These are phyloP conservation scores for Lolium perenne DNA, from an alignment of 176 grass and related monocot species.

Conservation along the genomic window DNA sequence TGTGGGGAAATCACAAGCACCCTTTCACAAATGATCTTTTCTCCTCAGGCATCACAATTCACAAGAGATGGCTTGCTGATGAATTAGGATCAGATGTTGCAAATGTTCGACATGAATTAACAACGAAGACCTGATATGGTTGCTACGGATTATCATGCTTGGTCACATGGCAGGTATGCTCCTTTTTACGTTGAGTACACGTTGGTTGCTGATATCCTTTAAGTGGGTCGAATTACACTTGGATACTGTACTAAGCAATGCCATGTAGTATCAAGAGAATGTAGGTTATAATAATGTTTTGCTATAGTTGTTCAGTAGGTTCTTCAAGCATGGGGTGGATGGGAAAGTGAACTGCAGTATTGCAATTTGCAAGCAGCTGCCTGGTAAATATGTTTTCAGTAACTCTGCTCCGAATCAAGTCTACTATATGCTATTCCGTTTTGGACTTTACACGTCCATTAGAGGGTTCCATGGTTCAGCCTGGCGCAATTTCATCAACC, in stretches of 20 bases:
- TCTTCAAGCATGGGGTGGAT: constrained; percentile 83
- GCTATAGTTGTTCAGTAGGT: constrained; percentile 68
- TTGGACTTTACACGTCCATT: background rate
- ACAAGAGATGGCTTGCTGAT: constrained; percentile 83
- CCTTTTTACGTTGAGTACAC: constrained; percentile 13
- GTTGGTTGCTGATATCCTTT: background rate
- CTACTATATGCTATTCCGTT: background rate
- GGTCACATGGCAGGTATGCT: constrained; percentile 87
- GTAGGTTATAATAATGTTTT: constrained; percentile 24
- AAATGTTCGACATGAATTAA: constrained; percentile 75
- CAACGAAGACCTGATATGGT: constrained; percentile 52
- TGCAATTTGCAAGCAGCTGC: constrained; percentile 51
- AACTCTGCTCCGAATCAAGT: constrained; percentile 99
- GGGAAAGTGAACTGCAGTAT: constrained; percentile 84
- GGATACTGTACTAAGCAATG: constrained; percentile 8
- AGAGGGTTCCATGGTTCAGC: constrained; percentile 7
- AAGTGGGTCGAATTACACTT: background rate
- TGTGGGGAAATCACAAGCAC: constrained; percentile 28
- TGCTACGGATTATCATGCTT: constrained; percentile 91
- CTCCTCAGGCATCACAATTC: constrained; percentile 65
- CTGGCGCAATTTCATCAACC: background rate
- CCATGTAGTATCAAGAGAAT: background rate
- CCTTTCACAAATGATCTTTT: background rate
- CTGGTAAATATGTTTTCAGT: constrained; percentile 83
- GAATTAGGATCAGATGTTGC: constrained; percentile 72